A percentile compares a stretch with the other conserved stretches of the same genome.
Conservation (phyloP, 257 asterid species). For the Solanum sitiens region DNA sequence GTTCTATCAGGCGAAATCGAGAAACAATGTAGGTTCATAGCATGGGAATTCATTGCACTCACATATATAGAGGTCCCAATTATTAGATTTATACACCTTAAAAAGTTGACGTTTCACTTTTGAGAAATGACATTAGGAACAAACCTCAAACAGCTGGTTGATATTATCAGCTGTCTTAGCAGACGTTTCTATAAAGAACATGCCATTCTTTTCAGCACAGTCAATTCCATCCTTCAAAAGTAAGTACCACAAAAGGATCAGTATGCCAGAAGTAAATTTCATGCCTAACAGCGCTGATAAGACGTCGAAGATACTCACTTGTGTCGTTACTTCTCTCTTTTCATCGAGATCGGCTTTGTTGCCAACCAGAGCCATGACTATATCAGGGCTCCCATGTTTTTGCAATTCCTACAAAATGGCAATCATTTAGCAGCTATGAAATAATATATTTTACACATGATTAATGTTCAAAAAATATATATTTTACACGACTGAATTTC, state of each 20-base stretch:
- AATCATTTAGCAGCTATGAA: background rate
- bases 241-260: background rate
- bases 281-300: background rate
- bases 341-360: conserved; percentile 94
- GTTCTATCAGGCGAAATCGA: background rate
- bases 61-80: background rate
- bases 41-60: background rate
- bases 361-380: conserved; percentile 95
- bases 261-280: background rate
- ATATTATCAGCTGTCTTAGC: conserved; percentile 99
- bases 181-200: conserved; percentile 97
- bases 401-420: conserved; percentile 55
- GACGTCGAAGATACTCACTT: conserved; percentile 35
- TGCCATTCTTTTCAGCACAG: conserved; percentile 87
- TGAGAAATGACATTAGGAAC: background rate
- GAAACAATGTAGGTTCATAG: background rate
- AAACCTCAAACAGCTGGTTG: conserved; percentile 97
- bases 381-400: conserved; percentile 95
- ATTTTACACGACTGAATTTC: background rate
- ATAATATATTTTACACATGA: background rate
- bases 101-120: background rate
- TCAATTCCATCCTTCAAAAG: conserved; percentile 64
- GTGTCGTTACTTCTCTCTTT: conserved; percentile 71
- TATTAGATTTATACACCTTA: background rate
- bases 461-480: background rate